Evolutionary conservation across 2,329 filamentous ascomycete species (phyloP).

Genomic region (Epichloe brachyelytri): DNA sequence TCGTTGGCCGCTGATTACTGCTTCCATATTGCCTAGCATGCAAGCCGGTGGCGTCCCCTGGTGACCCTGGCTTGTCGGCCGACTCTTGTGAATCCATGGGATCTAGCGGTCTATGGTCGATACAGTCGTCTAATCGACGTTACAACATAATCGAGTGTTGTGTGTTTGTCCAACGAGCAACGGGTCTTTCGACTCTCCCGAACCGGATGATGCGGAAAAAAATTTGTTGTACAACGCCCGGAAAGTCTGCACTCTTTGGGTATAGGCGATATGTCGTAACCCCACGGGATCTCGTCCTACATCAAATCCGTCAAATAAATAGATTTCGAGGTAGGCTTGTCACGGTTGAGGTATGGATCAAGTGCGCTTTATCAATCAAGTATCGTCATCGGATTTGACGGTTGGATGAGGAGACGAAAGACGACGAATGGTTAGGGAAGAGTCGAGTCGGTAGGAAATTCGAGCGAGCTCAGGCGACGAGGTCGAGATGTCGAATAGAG

Average conservation of each 20-base stretch:
- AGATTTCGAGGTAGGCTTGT: neutral
- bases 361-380: neutral
- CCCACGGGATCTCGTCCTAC: neutral
- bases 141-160: conserved; percentile 8
- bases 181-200: neutral
- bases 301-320: neutral
- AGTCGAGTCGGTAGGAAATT: neutral
- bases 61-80: conserved; percentile 22
- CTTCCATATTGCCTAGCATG: conserved; percentile 19
- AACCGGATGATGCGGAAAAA: neutral
- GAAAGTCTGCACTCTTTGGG: neutral
- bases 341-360: neutral
- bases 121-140: conserved; percentile 1
- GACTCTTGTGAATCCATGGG: conserved; percentile 26
- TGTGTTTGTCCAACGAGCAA: neutral
- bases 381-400: neutral
- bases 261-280: neutral
- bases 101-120: neutral
- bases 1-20: conserved; percentile 39
- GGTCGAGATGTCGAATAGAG: neutral
- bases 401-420: neutral
- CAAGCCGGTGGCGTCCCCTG: conserved; percentile 26
- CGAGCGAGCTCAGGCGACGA: neutral
- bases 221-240: neutral
- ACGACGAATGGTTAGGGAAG: neutral